Evolutionary conservation across 768 basidiomycete genomes (phyloP).

Genomic region (Hypholoma fasciculare): DNA sequence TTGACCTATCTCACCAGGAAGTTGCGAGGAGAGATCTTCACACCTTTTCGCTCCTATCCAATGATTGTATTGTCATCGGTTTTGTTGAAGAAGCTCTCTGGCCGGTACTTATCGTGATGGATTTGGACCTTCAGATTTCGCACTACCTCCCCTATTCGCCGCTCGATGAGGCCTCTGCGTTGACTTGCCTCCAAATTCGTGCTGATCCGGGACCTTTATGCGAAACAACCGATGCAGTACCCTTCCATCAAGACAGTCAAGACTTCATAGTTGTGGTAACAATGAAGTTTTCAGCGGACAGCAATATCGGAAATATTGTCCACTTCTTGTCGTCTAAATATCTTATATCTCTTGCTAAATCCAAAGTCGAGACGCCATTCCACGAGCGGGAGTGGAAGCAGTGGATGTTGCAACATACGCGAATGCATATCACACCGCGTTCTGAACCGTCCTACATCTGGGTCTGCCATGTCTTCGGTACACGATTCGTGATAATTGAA

Average conservation of each 20-base stretch:
- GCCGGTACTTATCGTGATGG: slow-evolving; percentile 35
- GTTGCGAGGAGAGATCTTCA: slow-evolving; percentile 12
- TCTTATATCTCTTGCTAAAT: slow-evolving; percentile 28
- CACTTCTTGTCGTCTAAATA: slow-evolving; percentile 43
- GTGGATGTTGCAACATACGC: slow-evolving; percentile 53
- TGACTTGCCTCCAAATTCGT: slow-evolving; percentile 42
- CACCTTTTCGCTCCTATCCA: background rate
- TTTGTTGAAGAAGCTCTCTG: slow-evolving; percentile 20
- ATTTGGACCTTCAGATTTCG: slow-evolving; percentile 33
- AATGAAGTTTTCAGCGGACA: slow-evolving; percentile 34
- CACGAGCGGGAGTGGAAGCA: slow-evolving; percentile 28
- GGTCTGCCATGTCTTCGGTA: slow-evolving; percentile 61
- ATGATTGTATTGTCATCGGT: slow-evolving; percentile 9
- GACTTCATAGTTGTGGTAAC: slow-evolving; percentile 50
- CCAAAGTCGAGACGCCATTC: slow-evolving; percentile 13
- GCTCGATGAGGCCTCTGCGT: slow-evolving; percentile 24
- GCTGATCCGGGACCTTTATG: slow-evolving; percentile 55
- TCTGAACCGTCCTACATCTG: slow-evolving; percentile 41
- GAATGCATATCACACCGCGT: slow-evolving; percentile 34
- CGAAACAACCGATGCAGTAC: slow-evolving; percentile 35
- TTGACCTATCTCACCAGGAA: slow-evolving; percentile 10
- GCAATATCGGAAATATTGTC: slow-evolving; percentile 28
- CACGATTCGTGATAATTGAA: slow-evolving; percentile 36
- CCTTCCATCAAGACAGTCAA: slow-evolving; percentile 43
- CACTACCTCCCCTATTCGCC: slow-evolving; percentile 41